Conservation (phyloP, 495 filamentous ascomycete species). For the Filosporella fistucella region DNA sequence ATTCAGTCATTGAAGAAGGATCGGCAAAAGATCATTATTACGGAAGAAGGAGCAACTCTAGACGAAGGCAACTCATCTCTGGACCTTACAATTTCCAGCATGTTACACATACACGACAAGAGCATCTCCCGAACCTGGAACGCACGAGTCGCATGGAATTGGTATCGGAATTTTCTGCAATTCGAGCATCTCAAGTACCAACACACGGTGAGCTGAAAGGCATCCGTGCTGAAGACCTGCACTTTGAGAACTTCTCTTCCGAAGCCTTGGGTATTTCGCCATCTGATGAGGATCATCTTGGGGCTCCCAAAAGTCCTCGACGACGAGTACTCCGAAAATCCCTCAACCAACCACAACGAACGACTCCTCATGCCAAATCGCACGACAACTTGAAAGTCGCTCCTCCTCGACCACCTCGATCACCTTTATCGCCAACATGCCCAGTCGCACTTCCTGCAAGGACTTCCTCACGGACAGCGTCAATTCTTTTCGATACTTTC, state of each 20-base stretch:
- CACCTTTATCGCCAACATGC: slow-evolving; percentile 28
- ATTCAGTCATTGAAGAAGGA: slow-evolving; percentile 9
- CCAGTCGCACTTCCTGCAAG: slow-evolving; percentile 35
- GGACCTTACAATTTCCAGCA: slow-evolving; percentile 88
- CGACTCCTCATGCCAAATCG: slow-evolving; percentile 32
- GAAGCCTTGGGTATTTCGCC: slow-evolving; percentile 28
- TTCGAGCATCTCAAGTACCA: slow-evolving; percentile 58
- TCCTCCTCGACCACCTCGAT: slow-evolving; percentile 44
- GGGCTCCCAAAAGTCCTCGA: slow-evolving; percentile 8
- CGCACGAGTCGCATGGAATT: slow-evolving; percentile 55
- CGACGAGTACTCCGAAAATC: slow-evolving; percentile 14
- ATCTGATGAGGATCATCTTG: background rate
- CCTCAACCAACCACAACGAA: background rate
- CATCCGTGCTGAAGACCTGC: slow-evolving; percentile 59
- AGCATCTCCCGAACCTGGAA: slow-evolving; percentile 57
- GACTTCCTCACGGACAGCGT: slow-evolving; percentile 42
- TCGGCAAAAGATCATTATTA: slow-evolving; percentile 17
- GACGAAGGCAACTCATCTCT: slow-evolving; percentile 55
- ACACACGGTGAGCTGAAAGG: slow-evolving; percentile 56
- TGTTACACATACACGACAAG: slow-evolving; percentile 67
- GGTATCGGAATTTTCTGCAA: slow-evolving; percentile 60
- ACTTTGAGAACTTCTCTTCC: slow-evolving; percentile 57
- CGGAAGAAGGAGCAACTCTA: slow-evolving; percentile 6
- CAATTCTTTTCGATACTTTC: slow-evolving; percentile 35
- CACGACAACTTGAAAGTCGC: slow-evolving; percentile 41